Percentiles rank a stretch among this genome's conserved stretches.
phyloP scores from a whole-genome alignment of 331 rosid genomes.

The Pyracantha coccinea region DNA sequence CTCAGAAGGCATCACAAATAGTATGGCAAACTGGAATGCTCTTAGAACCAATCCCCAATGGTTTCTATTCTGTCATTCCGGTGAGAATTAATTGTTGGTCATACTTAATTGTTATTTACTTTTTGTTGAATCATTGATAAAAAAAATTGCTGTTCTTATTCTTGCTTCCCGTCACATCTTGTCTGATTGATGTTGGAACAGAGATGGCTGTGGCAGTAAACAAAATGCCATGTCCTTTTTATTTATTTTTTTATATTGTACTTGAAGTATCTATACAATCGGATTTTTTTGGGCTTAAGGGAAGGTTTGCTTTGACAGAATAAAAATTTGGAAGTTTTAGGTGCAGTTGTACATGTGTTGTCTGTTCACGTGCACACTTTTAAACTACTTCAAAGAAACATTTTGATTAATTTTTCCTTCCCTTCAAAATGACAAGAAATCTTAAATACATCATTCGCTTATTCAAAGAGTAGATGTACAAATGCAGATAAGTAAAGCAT shows the following conservation, averaged over 20 bases:
- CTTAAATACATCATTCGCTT: not conserved
- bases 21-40: conserved; percentile 90
- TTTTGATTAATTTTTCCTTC: not conserved
- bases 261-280: not conserved
- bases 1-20: conserved; percentile 80
- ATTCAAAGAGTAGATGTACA: not conserved
- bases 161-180: not conserved
- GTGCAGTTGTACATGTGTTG: not conserved
- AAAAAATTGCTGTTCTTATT: not conserved
- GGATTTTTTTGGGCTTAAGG: not conserved
- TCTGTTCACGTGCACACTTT: not conserved
- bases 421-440: not conserved
- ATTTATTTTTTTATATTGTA: not conserved
- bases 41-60: conserved; percentile 83
- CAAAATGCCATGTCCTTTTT: not conserved
- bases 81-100: conserved; percentile 38
- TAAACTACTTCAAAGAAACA: not conserved
- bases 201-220: not conserved
- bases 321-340: not conserved
- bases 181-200: not conserved
- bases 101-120: conserved; percentile 4
- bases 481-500: not conserved
- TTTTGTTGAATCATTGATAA: not conserved
- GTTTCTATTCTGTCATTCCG: conserved; percentile 86
- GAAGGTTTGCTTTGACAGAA: not conserved